These are phyloP conservation scores for Zasmidium citrigriseum DNA, from an alignment of 2,329 filamentous ascomycete genomes.

Conservation along the genomic window DNA sequence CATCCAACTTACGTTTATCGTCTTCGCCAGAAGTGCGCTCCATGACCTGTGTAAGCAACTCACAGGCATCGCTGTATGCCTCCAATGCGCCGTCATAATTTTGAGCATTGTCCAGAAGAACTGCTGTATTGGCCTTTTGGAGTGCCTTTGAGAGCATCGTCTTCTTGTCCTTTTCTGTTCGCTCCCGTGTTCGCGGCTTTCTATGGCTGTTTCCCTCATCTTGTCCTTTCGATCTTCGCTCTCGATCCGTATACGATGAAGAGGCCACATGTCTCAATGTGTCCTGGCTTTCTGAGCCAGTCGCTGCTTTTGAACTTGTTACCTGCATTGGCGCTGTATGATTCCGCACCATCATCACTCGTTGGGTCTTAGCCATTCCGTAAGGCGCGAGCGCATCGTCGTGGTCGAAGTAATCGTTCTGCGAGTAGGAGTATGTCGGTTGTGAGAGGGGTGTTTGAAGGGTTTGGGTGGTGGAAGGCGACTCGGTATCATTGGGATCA, in stretches of 20 bases:
- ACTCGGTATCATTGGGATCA: constrained; percentile 32
- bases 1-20: constrained; percentile 85
- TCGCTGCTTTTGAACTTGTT: constrained; percentile 9
- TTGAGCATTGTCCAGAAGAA: constrained; percentile 92
- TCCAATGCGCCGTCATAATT: constrained; percentile 90
- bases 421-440: constrained; percentile 27
- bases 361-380: constrained; percentile 25
- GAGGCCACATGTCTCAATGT: constrained; percentile 15
- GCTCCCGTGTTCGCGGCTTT: constrained; percentile 39
- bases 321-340: constrained; percentile 26
- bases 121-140: constrained; percentile 93
- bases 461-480: constrained; percentile 33
- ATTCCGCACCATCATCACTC: constrained; percentile 27
- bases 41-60: constrained; percentile 84
- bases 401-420: constrained; percentile 32
- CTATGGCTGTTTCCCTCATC: constrained; percentile 16
- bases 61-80: constrained; percentile 89
- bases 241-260: constrained; percentile 14
- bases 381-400: constrained; percentile 29
- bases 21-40: constrained; percentile 79
- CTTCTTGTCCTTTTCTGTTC: constrained; percentile 65
- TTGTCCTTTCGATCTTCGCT: constrained; percentile 17
- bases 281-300: constrained; percentile 13
- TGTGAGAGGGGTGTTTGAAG: constrained; percentile 34
- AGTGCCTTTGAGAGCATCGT: constrained; percentile 94